Conservation (phyloP, 2,329 filamentous ascomycete genomes). For the Mollisiaceae sp. region DNA sequence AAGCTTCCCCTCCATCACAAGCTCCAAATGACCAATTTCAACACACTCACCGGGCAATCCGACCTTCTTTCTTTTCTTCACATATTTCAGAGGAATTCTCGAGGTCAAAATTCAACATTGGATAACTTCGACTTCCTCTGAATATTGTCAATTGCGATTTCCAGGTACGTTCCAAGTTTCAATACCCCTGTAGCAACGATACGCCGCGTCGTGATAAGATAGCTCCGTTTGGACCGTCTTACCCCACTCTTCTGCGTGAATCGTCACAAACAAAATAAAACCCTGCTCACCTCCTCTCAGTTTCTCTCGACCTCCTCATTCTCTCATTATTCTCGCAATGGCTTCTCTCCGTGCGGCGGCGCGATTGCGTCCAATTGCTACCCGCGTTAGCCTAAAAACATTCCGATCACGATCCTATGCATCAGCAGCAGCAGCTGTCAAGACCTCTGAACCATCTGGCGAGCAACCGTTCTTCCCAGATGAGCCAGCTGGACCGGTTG, state of each 20-base stretch:
- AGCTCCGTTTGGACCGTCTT: constrained; percentile 3
- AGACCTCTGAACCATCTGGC: constrained; percentile 25
- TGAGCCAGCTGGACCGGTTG: constrained; percentile 40
- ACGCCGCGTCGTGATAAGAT: background rate
- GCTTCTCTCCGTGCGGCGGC: constrained; percentile 41
- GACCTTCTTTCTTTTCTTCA: constrained; percentile 1
- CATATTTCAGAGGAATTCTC: background rate
- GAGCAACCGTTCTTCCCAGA: constrained; percentile 40
- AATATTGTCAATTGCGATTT: background rate
- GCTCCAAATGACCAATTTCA: background rate
- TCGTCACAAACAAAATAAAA: background rate
- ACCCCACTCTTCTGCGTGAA: constrained; percentile 5
- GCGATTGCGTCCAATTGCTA: constrained; percentile 36
- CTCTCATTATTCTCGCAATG: constrained; percentile 30
- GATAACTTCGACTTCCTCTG: background rate
- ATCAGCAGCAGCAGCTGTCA: constrained; percentile 31
- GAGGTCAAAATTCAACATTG: background rate
- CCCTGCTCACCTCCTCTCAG: constrained; percentile 1
- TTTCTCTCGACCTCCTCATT: constrained; percentile 4
- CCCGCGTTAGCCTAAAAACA: constrained; percentile 21
- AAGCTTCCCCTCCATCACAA: constrained; percentile 1
- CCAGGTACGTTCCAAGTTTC: constrained; percentile 6
- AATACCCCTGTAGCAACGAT: background rate
- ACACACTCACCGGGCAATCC: background rate
- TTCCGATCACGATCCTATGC: constrained; percentile 31